Evolutionary conservation across 768 basidiomycete species (phyloP).

Genomic region (Grammothele lineata): DNA sequence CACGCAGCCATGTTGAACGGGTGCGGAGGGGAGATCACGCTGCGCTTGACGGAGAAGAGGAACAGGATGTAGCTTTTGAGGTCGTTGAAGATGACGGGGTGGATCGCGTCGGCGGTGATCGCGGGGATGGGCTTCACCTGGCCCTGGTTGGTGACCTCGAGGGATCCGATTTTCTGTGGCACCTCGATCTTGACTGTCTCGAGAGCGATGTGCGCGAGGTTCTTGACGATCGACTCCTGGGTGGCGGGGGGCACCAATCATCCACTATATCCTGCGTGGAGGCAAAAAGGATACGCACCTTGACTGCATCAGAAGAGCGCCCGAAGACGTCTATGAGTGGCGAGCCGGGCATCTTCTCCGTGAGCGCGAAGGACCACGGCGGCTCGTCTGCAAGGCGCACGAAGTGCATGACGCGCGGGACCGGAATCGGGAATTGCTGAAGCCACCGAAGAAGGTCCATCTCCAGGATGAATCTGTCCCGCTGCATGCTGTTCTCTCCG

Average conservation of each 20-base stretch:
- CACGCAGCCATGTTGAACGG: neutral
- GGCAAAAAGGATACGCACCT: neutral
- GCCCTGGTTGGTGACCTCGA: neutral
- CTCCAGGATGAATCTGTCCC: too few species aligned
- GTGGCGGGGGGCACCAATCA: neutral
- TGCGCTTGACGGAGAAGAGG: neutral
- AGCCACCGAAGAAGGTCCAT: too few species aligned
- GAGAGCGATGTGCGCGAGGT: conserved; percentile 1
- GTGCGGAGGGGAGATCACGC: too few species aligned
- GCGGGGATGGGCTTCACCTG: neutral
- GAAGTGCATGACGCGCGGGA: too few species aligned
- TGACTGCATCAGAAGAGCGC: neutral
- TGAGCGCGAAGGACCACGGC: too few species aligned
- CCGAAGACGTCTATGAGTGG: neutral
- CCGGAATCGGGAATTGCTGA: too few species aligned
- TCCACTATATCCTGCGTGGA: too few species aligned
- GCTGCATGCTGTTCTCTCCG: too few species aligned
- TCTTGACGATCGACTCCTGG: conserved; percentile 6
- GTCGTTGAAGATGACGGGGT: neutral
- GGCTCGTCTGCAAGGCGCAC: too few species aligned
- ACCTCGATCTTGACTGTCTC: conserved; percentile 1
- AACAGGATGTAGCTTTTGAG: neutral
- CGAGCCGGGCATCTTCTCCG: neutral
- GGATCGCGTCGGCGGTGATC: neutral
- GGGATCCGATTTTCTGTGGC: conserved; percentile 4